Conservation (phyloP, 768 basidiomycete genomes). For the Galerina sulciceps region DNA sequence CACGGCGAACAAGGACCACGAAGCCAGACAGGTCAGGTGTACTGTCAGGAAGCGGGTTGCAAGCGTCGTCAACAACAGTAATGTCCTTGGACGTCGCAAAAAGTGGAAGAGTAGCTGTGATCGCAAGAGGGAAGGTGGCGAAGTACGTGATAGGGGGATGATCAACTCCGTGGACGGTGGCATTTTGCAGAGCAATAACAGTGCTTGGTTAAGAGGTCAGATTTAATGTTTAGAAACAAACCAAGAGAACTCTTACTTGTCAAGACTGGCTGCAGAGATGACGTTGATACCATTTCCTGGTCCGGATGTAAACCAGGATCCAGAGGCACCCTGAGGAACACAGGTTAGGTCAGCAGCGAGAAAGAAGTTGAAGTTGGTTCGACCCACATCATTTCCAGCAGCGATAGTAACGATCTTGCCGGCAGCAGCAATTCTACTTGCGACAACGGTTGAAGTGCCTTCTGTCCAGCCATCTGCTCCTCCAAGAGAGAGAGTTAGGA, state of each 20-base stretch:
- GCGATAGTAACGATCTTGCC: constrained; percentile 69
- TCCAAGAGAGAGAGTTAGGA: constrained; percentile 71
- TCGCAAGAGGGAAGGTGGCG: constrained; percentile 47
- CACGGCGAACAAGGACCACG: constrained; percentile 61
- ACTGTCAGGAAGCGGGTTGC: constrained; percentile 53
- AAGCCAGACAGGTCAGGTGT: constrained; percentile 59
- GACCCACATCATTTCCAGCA: constrained; percentile 54
- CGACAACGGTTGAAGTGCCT: constrained; percentile 54
- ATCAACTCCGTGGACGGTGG: constrained; percentile 51
- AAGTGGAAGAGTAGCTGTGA: constrained; percentile 51
- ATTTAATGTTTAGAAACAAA: not conserved
- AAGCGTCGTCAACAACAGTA: constrained; percentile 59
- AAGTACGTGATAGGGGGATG: constrained; percentile 61
- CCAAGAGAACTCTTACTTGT: constrained; percentile 41
- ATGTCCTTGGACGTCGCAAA: constrained; percentile 64
- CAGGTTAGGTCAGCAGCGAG: not conserved
- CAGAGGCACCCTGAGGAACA: constrained; percentile 46
- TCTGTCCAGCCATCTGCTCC: constrained; percentile 69
- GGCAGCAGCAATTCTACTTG: constrained; percentile 56
- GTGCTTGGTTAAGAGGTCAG: constrained; percentile 36
- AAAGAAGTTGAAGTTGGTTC: not conserved
- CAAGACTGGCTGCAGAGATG: constrained; percentile 59
- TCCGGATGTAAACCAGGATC: constrained; percentile 63
- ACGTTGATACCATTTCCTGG: constrained; percentile 58
- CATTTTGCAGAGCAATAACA: constrained; percentile 59